A percentile compares a stretch with the other conserved stretches of the same genome.
Conservation (phyloP, 2,329 filamentous ascomycete species). For the Botrytis byssoidea region DNA sequence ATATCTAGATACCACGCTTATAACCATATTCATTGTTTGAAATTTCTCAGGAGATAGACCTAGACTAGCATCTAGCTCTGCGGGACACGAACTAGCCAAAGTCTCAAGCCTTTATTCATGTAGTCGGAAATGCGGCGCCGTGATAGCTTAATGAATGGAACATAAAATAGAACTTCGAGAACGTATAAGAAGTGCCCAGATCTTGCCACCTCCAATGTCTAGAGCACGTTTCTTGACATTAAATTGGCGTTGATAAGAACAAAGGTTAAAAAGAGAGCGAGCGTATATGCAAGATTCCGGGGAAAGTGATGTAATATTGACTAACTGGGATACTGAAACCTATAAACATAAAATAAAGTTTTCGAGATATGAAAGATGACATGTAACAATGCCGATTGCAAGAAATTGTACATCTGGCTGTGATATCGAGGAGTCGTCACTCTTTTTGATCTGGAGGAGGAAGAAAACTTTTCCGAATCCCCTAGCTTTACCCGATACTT, state of each 20-base stretch:
- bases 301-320: conserved; percentile 9
- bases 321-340: neutral
- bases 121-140: neutral
- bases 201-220: neutral
- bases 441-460: neutral
- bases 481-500: conserved; percentile 6
- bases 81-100: neutral
- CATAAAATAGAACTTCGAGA: neutral
- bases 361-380: neutral
- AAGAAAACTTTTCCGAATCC: conserved; percentile 4
- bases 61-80: neutral
- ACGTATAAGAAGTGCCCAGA: neutral
- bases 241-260: neutral
- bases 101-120: neutral
- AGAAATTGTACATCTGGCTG: neutral
- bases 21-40: neutral
- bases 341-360: conserved; percentile 9
- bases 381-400: neutral
- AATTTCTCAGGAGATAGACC: neutral
- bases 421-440: conserved; percentile 1
- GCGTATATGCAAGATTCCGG: conserved; percentile 1
- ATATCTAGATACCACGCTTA: neutral
- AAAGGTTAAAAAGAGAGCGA: neutral
- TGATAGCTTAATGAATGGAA: neutral
- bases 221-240: neutral